Percentiles rank a stretch among this genome's conserved stretches.
These are phyloP conservation scores for Polyporus tsugae DNA, from an alignment of 1,284 basidiomycete genomes.

Conservation along the genomic window DNA sequence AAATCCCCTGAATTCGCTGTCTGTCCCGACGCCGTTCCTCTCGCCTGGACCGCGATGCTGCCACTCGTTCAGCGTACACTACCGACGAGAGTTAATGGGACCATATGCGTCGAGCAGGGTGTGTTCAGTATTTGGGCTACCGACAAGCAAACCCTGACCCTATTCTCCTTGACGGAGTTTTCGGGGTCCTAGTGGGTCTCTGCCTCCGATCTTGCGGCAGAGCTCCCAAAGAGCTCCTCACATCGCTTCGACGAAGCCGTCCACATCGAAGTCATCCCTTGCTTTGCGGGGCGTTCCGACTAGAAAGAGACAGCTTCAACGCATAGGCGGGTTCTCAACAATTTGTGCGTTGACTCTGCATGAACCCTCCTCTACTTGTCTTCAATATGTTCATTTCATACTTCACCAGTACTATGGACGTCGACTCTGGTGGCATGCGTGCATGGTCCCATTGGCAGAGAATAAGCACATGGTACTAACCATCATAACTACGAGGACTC, in stretches of 20 bases:
- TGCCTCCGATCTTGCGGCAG: not conserved
- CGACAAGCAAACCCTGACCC: constrained; percentile 4
- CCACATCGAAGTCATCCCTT: not conserved
- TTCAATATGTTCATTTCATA: no score
- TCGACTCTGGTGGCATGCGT: not conserved
- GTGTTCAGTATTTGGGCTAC: not conserved
- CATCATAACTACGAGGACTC: not conserved
- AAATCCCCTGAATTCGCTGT: not conserved
- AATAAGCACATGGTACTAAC: not conserved
- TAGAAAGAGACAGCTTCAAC: not conserved
- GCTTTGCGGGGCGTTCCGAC: not conserved
- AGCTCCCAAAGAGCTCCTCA: no score
- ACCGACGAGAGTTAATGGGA: not conserved
- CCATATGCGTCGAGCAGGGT: not conserved
- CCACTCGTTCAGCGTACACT: not conserved
- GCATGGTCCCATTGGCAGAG: not conserved
- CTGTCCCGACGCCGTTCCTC: not conserved
- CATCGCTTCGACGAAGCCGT: not conserved
- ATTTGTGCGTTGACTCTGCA: no score
- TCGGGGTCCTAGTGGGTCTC: not conserved
- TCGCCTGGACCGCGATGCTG: not conserved
- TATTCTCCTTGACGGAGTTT: not conserved
- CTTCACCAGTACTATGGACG: no score
- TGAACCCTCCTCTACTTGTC: no score
- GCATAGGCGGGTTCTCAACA: no score